These are phyloP conservation scores for Sphenostylis stenocarpa DNA, from an alignment of 306 rosid genomes.

Conservation along the genomic window DNA sequence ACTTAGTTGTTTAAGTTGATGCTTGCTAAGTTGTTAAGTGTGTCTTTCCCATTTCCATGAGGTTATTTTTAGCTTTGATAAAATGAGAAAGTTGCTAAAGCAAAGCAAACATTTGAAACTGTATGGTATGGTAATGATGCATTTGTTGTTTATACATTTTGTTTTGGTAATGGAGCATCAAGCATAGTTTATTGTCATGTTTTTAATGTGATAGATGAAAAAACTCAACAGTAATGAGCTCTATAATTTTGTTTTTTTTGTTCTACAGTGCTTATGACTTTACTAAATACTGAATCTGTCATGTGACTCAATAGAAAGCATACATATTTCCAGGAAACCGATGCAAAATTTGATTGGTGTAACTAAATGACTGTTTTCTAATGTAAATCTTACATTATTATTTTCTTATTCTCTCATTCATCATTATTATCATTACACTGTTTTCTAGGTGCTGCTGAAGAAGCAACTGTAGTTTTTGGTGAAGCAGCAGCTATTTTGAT, in stretches of 20 bases:
- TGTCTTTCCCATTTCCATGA: slow-evolving; percentile 8
- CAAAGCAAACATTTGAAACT: background rate
- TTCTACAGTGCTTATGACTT: slow-evolving; percentile 7
- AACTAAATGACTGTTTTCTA: slow-evolving; percentile 3
- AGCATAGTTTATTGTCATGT: background rate
- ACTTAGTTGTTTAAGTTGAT: slow-evolving; percentile 7
- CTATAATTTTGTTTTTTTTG: background rate
- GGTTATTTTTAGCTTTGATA: slow-evolving; percentile 19
- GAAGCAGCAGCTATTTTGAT: slow-evolving; percentile 78
- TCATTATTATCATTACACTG: background rate
- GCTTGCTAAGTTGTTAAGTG: background rate
- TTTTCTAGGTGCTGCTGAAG: slow-evolving; percentile 85
- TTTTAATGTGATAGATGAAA: background rate
- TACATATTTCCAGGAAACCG: background rate
- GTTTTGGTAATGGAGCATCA: background rate
- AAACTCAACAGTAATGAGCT: background rate
- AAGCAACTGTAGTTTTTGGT: slow-evolving; percentile 78
- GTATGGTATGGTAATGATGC: slow-evolving; percentile 7
- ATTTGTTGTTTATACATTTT: background rate
- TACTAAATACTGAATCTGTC: slow-evolving; percentile 16
- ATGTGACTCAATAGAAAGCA: background rate
- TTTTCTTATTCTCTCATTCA: background rate
- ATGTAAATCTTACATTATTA: slow-evolving; percentile 4
- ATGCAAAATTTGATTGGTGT: slow-evolving; percentile 23
- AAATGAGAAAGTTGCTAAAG: slow-evolving; percentile 1